These are phyloP conservation scores for Sporothrix luriei DNA, from an alignment of 2,329 filamentous ascomycete genomes.

Conservation along the genomic window DNA sequence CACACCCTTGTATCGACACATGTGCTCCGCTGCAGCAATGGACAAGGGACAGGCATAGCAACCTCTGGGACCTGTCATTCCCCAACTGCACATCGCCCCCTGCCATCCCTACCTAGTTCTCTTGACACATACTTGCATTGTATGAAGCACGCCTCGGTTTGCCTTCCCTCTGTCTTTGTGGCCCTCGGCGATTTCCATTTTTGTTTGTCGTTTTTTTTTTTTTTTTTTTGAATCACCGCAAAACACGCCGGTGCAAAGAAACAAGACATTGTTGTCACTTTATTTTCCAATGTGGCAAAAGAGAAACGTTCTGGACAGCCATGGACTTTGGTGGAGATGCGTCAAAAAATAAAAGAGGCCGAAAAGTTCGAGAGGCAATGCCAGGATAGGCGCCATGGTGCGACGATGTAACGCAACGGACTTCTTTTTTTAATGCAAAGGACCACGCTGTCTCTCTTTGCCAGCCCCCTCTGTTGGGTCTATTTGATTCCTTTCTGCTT, in stretches of 20 bases:
- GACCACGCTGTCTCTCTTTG: slow-evolving; percentile 4
- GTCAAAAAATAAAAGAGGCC: neutral
- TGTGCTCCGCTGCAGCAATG: slow-evolving; percentile 19
- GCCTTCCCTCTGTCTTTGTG: too few relatives aligned
- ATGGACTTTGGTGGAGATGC: neutral
- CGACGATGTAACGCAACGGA: slow-evolving; percentile 21
- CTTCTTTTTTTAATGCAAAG: slow-evolving; percentile 10
- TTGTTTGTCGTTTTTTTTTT: neutral
- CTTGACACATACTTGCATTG: too few relatives aligned
- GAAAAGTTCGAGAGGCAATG: neutral
- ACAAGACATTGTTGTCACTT: neutral
- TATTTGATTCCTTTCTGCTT: neutral
- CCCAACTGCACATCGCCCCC: neutral
- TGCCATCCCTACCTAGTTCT: too few relatives aligned
- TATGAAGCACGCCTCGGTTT: too few relatives aligned
- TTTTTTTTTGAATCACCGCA: neutral
- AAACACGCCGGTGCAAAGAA: slow-evolving; percentile 9
- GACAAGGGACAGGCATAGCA: slow-evolving; percentile 21
- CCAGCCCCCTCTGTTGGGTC: neutral
- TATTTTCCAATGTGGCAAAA: neutral
- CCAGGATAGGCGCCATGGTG: slow-evolving; percentile 1
- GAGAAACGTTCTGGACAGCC: neutral
- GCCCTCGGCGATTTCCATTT: slow-evolving; percentile 1
- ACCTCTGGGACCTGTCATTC: slow-evolving; percentile 7
- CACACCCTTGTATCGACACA: neutral